Evolutionary conservation across 1,284 basidiomycete genomes (phyloP), one percentile per base, ranked within the genome.

Genomic region (Microbotryum scabiosae): DNA sequence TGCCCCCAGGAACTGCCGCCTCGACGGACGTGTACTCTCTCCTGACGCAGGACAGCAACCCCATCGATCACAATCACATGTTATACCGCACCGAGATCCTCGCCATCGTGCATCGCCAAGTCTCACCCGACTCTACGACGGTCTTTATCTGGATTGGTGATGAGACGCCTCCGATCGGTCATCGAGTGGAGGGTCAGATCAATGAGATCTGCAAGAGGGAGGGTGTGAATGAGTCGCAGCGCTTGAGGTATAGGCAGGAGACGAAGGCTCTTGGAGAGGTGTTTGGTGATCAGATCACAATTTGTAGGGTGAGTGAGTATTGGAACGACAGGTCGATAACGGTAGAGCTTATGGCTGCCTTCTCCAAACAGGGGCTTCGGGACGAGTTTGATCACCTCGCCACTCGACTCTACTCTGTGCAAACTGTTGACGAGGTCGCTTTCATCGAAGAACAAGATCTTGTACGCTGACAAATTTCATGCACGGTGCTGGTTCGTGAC

Each of bases 11-110:
- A 65, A 32, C 45, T 12, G 36, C 56, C 20, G 28, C 51, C 43
- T 51, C 32, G 12, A 56, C 62, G 47, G 60, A 62, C 36, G 54
- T 67, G 28, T 65, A 64, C 51, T 57, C 62, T 55, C 58, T 67
- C 43, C 57, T 59, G 53, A 55, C 65, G 36, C 48, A 59, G 6
- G 62, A 61, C 18, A 21, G 59, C 48, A 32, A 66, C 32, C 59
- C 64, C n/a, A 62, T 67, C 51, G 63, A 59, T 8, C 66, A 64
- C 60, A 66, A 66, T 56, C 57, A 57, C 51, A 50, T 60, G 18
- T 36, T 64, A 23, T 57, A 48, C 49, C 18, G 23, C 1, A 32
- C 51, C 45, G 66, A 67, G 36, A 54, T 67, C n/a, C 61, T 67
- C 32, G 66, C 63, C 0, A 45, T 67, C 54, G 63, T 67, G 3